Base-by-base conservation (phyloP, 1,284 basidiomycete genomes). In the Naganishia cerealis region DNA sequence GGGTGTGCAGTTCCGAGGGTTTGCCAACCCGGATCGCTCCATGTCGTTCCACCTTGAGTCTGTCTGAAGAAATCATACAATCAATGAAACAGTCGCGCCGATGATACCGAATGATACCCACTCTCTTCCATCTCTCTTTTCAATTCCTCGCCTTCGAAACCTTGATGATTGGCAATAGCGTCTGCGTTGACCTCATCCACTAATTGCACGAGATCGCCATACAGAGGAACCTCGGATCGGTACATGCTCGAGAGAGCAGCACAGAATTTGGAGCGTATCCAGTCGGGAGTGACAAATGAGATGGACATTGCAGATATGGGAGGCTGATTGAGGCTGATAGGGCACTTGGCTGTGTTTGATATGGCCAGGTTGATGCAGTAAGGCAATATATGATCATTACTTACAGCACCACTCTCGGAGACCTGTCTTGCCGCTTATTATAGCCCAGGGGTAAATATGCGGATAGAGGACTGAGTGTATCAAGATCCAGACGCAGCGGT, bases 21-120 rank as follows among this genome's bases (percentile, higher is more conserved):
- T 77, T 81, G 29, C 81, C 81, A 0, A 82, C 76, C 9, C 81
- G 78, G 67, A 82, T 81, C 0, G 81, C 81, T 10, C 81, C 81
- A 69, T 82, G 81, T 53, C 81, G 73, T 70, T 82, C 81, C 42
- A 80, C 76, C 29, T 73, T 74, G 38, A 82, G 73, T 9, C 81
- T 74, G 42, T 79, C 80, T 75, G 29, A 68, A 40, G 15, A 46
- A 16, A 6, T 36, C 10, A 50, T n/a, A 39, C 15, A 16, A 18
- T 38, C n/a, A 36, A n/a, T 16, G 3, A 13, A 39, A 18, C 12
- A 21, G 15, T 7, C n/a, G 10, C 24, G 3, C 7, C 3, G n/a
- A 4, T 21, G 46, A 50, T 2, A 24, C 46, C 3, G 6, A 24
- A 50, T 50, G 18, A 16, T 36, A 63, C 61, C 53, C 18, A 54